A percentile compares a stretch with the other conserved stretches of the same genome.
These are phyloP conservation scores for Talaromyces sp. DNA, from an alignment of 2,329 filamentous ascomycete genomes.

Conservation along the genomic window DNA sequence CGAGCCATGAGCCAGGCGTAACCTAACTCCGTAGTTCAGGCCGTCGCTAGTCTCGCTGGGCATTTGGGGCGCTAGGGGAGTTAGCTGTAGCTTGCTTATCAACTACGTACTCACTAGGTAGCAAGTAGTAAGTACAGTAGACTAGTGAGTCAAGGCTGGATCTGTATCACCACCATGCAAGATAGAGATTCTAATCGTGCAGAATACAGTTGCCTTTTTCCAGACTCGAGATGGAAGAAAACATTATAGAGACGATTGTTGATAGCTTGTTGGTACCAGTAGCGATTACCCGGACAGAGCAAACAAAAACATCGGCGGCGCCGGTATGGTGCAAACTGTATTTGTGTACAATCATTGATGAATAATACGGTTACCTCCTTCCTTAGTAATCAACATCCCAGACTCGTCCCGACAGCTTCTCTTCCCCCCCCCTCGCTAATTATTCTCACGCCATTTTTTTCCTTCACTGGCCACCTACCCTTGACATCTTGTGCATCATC, in stretches of 20 bases:
- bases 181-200: not conserved
- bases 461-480: not conserved
- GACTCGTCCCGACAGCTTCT: not conserved
- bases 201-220: not conserved
- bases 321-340: not conserved
- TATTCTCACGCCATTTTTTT: not conserved
- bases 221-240: not conserved
- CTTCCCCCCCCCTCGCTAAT: conserved; percentile 3
- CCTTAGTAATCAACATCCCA: conserved; percentile 1
- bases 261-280: not conserved
- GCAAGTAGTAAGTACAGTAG: not conserved
- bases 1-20: conserved; percentile 14
- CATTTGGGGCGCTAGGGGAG: conserved; percentile 3
- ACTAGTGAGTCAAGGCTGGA: not conserved
- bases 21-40: conserved; percentile 13
- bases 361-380: conserved; percentile 2
- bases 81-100: conserved; percentile 2
- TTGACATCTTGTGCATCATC: not conserved
- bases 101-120: too few species aligned
- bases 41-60: not conserved
- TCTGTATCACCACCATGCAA: conserved; percentile 1
- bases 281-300: not conserved
- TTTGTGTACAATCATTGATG: not conserved
- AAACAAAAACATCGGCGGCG: not conserved
- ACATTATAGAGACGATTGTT: not conserved